Evolutionary conservation across 345 rosid genomes (phyloP).

Genomic region (Mercurialis annua): DNA sequence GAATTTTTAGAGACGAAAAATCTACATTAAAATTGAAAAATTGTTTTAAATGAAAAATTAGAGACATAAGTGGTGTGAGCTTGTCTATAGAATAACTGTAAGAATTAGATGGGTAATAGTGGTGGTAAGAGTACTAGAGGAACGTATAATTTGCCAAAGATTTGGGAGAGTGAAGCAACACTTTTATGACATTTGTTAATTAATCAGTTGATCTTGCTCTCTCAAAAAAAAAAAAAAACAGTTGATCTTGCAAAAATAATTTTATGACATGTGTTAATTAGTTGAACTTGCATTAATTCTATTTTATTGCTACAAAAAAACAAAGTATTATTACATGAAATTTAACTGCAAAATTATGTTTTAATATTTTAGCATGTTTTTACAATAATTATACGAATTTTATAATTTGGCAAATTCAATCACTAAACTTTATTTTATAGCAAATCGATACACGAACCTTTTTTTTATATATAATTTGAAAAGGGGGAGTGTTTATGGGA

Average conservation of each 20-base stretch:
- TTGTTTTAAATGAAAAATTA: background rate
- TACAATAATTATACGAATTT: too few relatives aligned
- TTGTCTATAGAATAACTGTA: conserved; percentile 8
- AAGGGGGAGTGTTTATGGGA: too few relatives aligned
- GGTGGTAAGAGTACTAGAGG: conserved; percentile 18
- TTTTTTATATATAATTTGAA: too few relatives aligned
- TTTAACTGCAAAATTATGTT: too few relatives aligned
- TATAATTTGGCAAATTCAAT: too few relatives aligned
- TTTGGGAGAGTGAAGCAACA: conserved; percentile 21
- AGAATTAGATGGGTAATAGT: conserved; percentile 20
- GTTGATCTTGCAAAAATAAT: too few relatives aligned
- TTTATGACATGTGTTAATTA: too few relatives aligned
- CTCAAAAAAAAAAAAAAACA: too few relatives aligned
- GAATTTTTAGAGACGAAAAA: background rate
- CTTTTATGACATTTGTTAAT: conserved; percentile 18
- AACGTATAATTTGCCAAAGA: conserved; percentile 29
- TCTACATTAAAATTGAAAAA: background rate
- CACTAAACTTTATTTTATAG: too few relatives aligned
- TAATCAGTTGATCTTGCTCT: background rate
- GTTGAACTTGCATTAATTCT: background rate
- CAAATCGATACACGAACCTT: too few relatives aligned
- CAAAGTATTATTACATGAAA: too few relatives aligned
- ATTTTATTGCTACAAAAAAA: background rate
- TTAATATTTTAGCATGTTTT: too few relatives aligned
- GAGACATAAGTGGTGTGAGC: conserved; percentile 4